phyloP scores from a whole-genome alignment of 2,329 filamentous ascomycete genomes.

The Hymenoscyphus linearis region DNA sequence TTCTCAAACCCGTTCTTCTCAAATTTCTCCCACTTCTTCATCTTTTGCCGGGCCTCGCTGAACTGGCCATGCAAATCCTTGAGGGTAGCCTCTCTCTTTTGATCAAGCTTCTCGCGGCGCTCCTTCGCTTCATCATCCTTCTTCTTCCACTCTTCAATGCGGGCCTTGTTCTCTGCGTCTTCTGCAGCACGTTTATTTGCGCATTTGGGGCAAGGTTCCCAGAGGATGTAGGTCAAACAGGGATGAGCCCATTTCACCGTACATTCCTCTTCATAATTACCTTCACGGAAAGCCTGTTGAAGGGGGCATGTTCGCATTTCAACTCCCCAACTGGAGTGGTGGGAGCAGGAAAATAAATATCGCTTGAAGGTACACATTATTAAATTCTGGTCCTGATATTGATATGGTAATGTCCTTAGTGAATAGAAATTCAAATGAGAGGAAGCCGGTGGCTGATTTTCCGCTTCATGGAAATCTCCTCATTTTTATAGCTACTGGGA shows the following conservation, averaged over 20 bases:
- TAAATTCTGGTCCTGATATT: neutral
- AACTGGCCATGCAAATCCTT: neutral
- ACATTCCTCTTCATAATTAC: conserved; percentile 2
- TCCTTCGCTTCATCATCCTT: neutral
- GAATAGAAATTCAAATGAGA: neutral
- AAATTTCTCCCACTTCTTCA: neutral
- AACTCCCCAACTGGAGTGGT: conserved; percentile 10
- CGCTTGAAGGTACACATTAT: conserved; percentile 18
- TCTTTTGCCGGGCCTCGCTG: neutral
- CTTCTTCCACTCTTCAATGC: neutral
- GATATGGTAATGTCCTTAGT: neutral
- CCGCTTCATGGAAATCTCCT: neutral
- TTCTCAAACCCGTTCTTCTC: neutral
- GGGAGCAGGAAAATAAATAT: conserved; percentile 11
- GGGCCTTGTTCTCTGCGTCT: neutral
- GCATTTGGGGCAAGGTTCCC: conserved; percentile 8
- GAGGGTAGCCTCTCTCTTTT: neutral
- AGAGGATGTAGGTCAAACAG: conserved; percentile 6
- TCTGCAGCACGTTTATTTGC: neutral
- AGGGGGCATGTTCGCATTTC: conserved; percentile 9
- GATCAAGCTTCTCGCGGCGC: neutral
- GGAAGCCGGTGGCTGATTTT: neutral
- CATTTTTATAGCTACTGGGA: neutral
- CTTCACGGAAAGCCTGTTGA: conserved; percentile 8
- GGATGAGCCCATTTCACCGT: conserved; percentile 13